Evolutionary conservation across 768 basidiomycete species (phyloP).

Genomic region (Pleurotus sapidus): DNA sequence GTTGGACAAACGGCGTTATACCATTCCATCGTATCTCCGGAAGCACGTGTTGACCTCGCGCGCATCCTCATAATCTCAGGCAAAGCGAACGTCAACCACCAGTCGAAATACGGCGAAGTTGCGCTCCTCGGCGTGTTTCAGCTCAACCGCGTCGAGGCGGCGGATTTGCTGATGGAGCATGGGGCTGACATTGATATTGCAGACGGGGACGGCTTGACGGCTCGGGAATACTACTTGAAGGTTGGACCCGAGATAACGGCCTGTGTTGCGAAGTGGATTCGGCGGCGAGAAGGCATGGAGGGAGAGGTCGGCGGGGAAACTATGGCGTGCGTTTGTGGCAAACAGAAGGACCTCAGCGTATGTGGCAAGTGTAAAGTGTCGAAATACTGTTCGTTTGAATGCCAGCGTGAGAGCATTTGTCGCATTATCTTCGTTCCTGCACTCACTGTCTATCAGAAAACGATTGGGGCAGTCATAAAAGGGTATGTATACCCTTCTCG

Average conservation of each 20-base stretch:
- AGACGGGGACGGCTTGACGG: slow-evolving; percentile 35
- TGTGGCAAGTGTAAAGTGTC: slow-evolving; percentile 43
- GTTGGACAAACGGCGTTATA: slow-evolving; percentile 48
- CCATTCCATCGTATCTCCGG: slow-evolving; percentile 19
- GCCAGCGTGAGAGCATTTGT: slow-evolving; percentile 41
- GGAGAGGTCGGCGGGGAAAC: slow-evolving; percentile 34
- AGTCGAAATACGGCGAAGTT: slow-evolving; percentile 46
- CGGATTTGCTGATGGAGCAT: slow-evolving; percentile 48
- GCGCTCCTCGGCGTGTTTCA: slow-evolving; percentile 33
- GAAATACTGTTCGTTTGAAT: slow-evolving; percentile 51
- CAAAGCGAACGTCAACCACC: slow-evolving; percentile 43
- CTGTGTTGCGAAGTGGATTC: slow-evolving; percentile 41
- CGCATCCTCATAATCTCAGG: slow-evolving; percentile 30
- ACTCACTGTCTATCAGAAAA: too few relatives aligned
- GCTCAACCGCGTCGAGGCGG: slow-evolving; percentile 20
- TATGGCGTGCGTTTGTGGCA: slow-evolving; percentile 36
- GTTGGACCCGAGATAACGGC: slow-evolving; percentile 42
- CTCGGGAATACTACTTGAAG: slow-evolving; percentile 22
- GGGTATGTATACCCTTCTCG: slow-evolving; percentile 42
- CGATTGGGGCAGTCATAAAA: slow-evolving; percentile 46
- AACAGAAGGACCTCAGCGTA: slow-evolving; percentile 29
- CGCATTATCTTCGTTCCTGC: too few relatives aligned
- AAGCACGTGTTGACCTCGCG: slow-evolving; percentile 17
- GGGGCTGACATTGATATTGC: slow-evolving; percentile 41
- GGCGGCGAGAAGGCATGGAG: slow-evolving; percentile 40